phyloP scores from a whole-genome alignment of 148 eudicot genomes.

The Arbutus unedo region DNA sequence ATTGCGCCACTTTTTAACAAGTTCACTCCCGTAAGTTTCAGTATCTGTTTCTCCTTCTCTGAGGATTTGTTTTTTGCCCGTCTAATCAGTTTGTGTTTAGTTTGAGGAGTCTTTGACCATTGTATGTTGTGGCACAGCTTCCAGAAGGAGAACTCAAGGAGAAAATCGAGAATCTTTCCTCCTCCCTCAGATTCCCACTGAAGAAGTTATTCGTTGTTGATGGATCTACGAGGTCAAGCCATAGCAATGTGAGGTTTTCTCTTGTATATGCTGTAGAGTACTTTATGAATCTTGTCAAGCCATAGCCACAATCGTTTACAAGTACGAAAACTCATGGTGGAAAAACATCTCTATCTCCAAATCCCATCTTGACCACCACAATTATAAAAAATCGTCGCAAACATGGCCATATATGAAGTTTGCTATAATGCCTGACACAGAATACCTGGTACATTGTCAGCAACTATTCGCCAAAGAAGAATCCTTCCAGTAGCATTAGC shows the following conservation, averaged over 20 bases:
- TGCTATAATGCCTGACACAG: background rate
- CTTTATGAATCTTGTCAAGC: background rate
- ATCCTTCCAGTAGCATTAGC: background rate
- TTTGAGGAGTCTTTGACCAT: conserved; percentile 1
- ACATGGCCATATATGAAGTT: background rate
- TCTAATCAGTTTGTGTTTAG: background rate
- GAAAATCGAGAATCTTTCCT: conserved; percentile 87
- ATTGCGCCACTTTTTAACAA: conserved; percentile 98
- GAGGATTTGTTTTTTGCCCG: background rate
- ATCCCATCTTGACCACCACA: background rate
- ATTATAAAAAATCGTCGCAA: background rate
- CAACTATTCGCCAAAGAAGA: background rate
- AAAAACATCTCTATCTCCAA: background rate
- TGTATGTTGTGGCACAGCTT: conserved; percentile 52
- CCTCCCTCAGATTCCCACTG: conserved; percentile 87
- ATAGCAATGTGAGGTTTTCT: conserved; percentile 83
- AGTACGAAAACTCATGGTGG: background rate
- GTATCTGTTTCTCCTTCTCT: background rate
- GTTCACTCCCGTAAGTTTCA: conserved; percentile 83
- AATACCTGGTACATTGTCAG: background rate
- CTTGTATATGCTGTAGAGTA: conserved; percentile 10
- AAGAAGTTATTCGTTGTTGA: conserved; percentile 97
- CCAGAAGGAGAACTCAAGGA: conserved; percentile 79
- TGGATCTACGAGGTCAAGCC: conserved; percentile 98
- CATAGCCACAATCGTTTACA: background rate